Percentiles rank a stretch among this genome's conserved stretches.
Conservation (phyloP, 805 yeast genomes). For the Helenozyma baotianmanensis region DNA sequence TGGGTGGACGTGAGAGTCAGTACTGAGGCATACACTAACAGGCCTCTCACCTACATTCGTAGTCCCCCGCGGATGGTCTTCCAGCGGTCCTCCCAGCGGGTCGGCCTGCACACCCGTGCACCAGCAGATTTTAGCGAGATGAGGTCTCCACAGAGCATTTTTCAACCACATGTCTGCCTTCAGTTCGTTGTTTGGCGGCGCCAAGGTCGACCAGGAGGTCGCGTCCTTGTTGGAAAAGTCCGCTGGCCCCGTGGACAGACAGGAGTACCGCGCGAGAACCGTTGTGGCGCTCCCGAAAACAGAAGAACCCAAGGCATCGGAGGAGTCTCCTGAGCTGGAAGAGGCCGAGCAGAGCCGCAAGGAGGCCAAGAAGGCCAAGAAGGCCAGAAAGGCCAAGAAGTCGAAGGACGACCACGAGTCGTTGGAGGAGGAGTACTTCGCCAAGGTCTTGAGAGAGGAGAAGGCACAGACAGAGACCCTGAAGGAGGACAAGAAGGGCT, state of each 20-base stretch:
- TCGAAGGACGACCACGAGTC: constrained; percentile 10
- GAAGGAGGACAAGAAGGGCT: constrained; percentile 17
- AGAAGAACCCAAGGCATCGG: not conserved
- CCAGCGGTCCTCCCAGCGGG: too few species aligned
- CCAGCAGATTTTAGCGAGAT: constrained; percentile 8
- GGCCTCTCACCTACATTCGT: too few species aligned
- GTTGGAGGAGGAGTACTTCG: constrained; percentile 9
- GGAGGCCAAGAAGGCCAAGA: constrained; percentile 10
- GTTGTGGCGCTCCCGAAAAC: constrained; percentile 8
- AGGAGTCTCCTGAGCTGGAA: constrained; percentile 7
- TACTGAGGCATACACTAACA: too few species aligned
- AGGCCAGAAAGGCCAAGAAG: constrained; percentile 21
- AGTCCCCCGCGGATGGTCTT: too few species aligned
- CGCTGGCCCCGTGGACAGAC: constrained; percentile 46
- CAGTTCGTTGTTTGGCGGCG: constrained; percentile 28
- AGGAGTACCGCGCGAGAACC: constrained; percentile 26
- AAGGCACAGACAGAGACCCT: not conserved
- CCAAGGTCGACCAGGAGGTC: constrained; percentile 26
- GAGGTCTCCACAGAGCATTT: constrained; percentile 3
- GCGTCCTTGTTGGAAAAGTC: constrained; percentile 26
- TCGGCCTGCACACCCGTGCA: constrained; percentile 14
- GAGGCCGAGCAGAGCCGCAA: constrained; percentile 16
- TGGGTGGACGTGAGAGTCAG: too few species aligned
- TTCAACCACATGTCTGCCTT: constrained; percentile 30
- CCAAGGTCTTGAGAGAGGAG: constrained; percentile 10